These are phyloP conservation scores for Gamarada debralockiae DNA, from an alignment of 495 filamentous ascomycete genomes.

Conservation along the genomic window DNA sequence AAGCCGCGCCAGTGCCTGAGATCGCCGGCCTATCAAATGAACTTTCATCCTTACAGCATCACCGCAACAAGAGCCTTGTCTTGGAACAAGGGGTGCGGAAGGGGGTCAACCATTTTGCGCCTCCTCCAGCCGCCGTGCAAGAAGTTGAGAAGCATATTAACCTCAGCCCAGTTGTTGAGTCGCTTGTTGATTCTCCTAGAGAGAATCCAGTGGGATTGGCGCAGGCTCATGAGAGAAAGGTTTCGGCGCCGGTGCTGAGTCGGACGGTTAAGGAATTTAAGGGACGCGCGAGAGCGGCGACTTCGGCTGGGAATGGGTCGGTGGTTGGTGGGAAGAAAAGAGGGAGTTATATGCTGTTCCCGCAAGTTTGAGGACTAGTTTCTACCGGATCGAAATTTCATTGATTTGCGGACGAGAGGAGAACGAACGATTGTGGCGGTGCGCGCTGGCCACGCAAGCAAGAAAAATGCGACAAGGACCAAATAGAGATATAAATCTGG, in stretches of 20 bases:
- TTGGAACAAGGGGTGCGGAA: constrained; percentile 13
- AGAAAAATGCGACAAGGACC: too few relatives aligned
- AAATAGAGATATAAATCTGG: neutral
- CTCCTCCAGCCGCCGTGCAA: neutral
- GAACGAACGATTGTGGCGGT: too few relatives aligned
- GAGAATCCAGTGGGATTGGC: too few relatives aligned
- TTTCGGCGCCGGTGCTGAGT: constrained; percentile 20
- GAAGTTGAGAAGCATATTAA: neutral
- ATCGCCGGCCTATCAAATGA: neutral
- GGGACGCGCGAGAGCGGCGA: constrained; percentile 12
- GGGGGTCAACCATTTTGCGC: constrained; percentile 13
- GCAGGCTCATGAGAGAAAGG: constrained; percentile 19
- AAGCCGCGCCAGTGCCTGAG: neutral
- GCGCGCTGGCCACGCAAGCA: too few relatives aligned
- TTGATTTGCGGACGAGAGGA: too few relatives aligned
- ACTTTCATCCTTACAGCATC: constrained; percentile 10
- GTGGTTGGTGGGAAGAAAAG: constrained; percentile 14
- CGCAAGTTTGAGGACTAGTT: constrained; percentile 17
- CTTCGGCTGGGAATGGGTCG: neutral
- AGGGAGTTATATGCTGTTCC: constrained; percentile 24
- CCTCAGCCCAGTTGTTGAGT: constrained; percentile 19
- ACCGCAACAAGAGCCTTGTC: constrained; percentile 5
- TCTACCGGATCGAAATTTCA: too few relatives aligned
- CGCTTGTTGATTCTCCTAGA: neutral
- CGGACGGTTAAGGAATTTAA: constrained; percentile 12